Evolutionary conservation across 306 rosid genomes (phyloP), one percentile per base, ranked within the genome.

Genomic region (Rosa persica): DNA sequence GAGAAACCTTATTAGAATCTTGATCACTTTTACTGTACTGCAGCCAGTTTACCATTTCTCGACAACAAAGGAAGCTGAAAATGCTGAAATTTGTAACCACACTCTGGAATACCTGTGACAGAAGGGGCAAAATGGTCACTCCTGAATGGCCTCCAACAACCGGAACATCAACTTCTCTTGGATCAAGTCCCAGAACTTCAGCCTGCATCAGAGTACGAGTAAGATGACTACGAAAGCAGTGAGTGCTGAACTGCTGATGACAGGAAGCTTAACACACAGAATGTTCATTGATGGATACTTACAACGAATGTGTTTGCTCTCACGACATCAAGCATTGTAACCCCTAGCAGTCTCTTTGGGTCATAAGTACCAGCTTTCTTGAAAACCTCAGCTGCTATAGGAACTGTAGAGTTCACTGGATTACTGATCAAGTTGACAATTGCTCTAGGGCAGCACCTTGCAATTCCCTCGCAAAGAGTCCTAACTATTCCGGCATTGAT

Each of bases 61-160:
- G 25, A 52, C 10, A 65, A 74, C 58, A 70, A 19, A 11, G n/a
- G 54, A 65, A 16, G 55, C 68, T 23, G 48, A 13, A 49, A 19
- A 20, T n/a, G 36, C 49, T 54, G 8, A 73, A 72, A 76, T 17
- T 47, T 46, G 67, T 46, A 27, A 49, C 74, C 64, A 64, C 61
- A 23, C 47, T 69, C 68, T 78, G 69, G 40, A 75, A 68, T 38
- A 95, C 98, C 99, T 96, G 99, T 15, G 99, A 96, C 83, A 96
- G 83, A 82, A 96, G 98, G 30, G 99, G 99, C 70, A 96, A 80
- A 77, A 93, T 96, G 25, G 99, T 96, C 69, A 93, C 88, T 75
- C 98, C 99, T 8, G 98, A 86, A 51, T 96, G 99, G 77, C 99
- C 99, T 42, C 99, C 98, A 64, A 96, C 94, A 38, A 96, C 99